Evolutionary conservation across 306 rosid species (phyloP), one percentile per base, ranked within the genome.

Genomic region (Quercus cerris): DNA sequence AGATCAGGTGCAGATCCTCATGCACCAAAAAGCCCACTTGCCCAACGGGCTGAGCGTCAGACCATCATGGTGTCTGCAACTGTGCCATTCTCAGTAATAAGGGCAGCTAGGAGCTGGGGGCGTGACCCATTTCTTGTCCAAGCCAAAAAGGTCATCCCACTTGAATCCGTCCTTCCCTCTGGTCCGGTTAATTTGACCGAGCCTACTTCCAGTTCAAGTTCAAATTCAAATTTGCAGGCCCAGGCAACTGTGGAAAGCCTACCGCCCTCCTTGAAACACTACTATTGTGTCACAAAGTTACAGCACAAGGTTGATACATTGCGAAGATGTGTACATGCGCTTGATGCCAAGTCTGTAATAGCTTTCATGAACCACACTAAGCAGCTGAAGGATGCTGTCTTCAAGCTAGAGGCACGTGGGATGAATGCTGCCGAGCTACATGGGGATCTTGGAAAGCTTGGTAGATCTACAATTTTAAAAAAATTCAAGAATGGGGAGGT

Each of bases 401-500:
- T 84, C 90, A 95, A 95, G 91, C 89, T 95, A 28, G 94, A 91
- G 84, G 97, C 97, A 66, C 94, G 98, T 3, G 99, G 98, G 51
- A 82, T 95, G 88, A 78, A 20, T 15, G 99, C 99, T 0, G 86
- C 86, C 0, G 98, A 93, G 90, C 86, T 95, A 75, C 99, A 95
- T 46, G 99, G 99, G 23, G 97, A 94, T 86, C 97, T 94, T 31
- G 97, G 97, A 79, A 94, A 95, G 87, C 97, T 95, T 77, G 98
- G 84, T 1, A 81, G 99, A 86, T 90, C 98, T 20, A 91, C 94
- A n/a, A 90, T 95, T 57, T 66, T 95, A 83, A 93, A 86, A 78
- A 93, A 89, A 63, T 95, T 94, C 87, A 95, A 95, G 88, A 89
- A 84, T 2, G 99, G 97, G 12, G 97, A 93, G 80, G 77, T 93